Percentiles rank a stretch among this genome's conserved stretches.
Evolutionary conservation across 1,139 yeast genomes (phyloP).

Genomic region (Groenewaldozyma sp.): DNA sequence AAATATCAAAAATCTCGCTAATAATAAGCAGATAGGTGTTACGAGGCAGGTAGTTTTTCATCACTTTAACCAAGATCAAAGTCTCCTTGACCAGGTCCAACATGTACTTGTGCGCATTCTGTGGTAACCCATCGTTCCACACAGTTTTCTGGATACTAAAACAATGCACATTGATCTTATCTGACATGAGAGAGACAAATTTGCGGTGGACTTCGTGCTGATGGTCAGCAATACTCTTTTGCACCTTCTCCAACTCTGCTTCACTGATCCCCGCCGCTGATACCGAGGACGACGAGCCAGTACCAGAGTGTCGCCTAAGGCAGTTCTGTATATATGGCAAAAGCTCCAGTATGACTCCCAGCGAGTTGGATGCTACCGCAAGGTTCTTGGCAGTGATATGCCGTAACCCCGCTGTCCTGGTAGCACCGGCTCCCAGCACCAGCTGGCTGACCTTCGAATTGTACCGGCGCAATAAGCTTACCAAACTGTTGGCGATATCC

Average conservation of each 20-base stretch:
- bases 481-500: conserved; percentile 31
- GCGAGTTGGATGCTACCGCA: conserved; percentile 58
- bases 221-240: conserved; percentile 36
- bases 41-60: conserved; percentile 50
- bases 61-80: conserved; percentile 49
- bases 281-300: conserved; percentile 10
- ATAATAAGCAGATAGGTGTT: conserved; percentile 35
- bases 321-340: conserved; percentile 30
- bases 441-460: conserved; percentile 53
- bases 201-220: conserved; percentile 59
- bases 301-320: conserved; percentile 20
- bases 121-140: conserved; percentile 42
- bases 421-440: conserved; percentile 70
- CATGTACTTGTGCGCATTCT: conserved; percentile 52
- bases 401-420: conserved; percentile 61
- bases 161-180: conserved; percentile 47
- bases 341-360: conserved; percentile 35
- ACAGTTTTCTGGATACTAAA: conserved; percentile 38
- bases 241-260: conserved; percentile 33
- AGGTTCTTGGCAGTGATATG: conserved; percentile 71
- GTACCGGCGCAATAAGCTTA: conserved; percentile 44
- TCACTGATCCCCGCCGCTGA: conserved; percentile 28
- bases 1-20: conserved; percentile 43
- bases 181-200: conserved; percentile 61
- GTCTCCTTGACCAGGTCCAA: conserved; percentile 60